These are phyloP conservation scores for Citrus inodora DNA, from an alignment of 345 rosid genomes.

Conservation along the genomic window DNA sequence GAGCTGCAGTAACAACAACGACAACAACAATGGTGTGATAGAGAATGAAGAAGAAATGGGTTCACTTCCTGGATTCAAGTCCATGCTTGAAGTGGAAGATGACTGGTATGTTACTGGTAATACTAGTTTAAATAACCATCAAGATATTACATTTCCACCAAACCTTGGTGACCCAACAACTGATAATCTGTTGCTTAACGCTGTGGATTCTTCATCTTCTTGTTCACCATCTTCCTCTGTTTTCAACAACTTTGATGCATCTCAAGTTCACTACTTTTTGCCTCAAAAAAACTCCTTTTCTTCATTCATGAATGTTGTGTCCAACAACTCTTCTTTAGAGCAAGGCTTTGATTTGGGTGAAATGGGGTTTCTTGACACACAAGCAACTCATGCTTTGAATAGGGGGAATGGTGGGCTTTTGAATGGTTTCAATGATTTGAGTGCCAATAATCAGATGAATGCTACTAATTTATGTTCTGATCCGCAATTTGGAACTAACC, in stretches of 20 bases:
- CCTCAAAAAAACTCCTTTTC: conserved; percentile 37
- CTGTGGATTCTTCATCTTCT: conserved; percentile 54
- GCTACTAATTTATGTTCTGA: conserved; percentile 30
- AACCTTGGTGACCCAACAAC: conserved; percentile 37
- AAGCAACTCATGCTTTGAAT: conserved; percentile 34
- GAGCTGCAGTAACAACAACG: not conserved
- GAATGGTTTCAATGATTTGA: conserved; percentile 35
- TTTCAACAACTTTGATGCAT: conserved; percentile 58
- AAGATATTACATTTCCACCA: conserved; percentile 40
- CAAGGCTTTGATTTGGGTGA: conserved; percentile 51
- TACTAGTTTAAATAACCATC: conserved; percentile 31
- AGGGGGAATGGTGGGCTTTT: conserved; percentile 31
- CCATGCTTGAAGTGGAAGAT: conserved; percentile 56
- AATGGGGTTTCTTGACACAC: conserved; percentile 50
- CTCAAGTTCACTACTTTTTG: conserved; percentile 52
- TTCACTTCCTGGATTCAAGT: conserved; percentile 39
- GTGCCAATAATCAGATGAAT: conserved; percentile 29
- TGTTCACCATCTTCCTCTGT: conserved; percentile 58
- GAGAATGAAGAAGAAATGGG: conserved; percentile 42
- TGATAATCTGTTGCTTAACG: conserved; percentile 38
- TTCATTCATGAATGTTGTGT: conserved; percentile 42
- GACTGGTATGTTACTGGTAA: conserved; percentile 42
- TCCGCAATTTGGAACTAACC: conserved; percentile 24
- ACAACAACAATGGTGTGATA: conserved; percentile 10
- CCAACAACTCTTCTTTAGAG: conserved; percentile 43